Base-by-base conservation (phyloP, 2,329 filamentous ascomycete genomes). In the Epichloe brachyelytri region DNA sequence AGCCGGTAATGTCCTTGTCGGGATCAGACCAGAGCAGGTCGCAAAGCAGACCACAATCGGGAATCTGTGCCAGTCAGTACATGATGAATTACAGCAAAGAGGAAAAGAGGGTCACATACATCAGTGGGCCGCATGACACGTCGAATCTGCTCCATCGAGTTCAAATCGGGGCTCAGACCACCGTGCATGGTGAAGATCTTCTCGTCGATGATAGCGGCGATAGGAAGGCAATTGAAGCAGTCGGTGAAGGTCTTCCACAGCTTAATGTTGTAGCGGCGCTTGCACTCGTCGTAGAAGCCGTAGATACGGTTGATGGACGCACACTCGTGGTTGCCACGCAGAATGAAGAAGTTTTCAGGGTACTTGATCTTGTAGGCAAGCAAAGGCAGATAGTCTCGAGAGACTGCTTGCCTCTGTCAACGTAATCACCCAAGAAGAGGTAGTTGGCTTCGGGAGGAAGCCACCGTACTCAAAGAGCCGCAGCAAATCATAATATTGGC, bases 181-280 rank as follows among this genome's bases (percentile, higher is more conserved):
- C 93, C 93, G 73, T 98, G 93, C 91, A 98, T 96, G 66, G 90
- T 96, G 77, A 98, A 97, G 67, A 98, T 98, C 85, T 97, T 98
- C 78, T 96, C 93, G 65, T 95, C 91, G 62, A 98, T 96, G 72
- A 98, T 98, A 60, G 93, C 91, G 53, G 91, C 93, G 69, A 98
- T 97, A 46, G 91, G 91, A 65, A 97, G 74, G 73, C 89, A 96
- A 78, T 98, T 98, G 82, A 98, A 98, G 79, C 90, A 96, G 70
- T 98, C 91, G 57, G 90, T 96, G 68, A 98, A 97, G 1, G 91
- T 97, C 80, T 98, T 98, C 91, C 91, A 97, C 55, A 97, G 79
- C 80, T 97, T 97, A 77, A 97, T 95, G 73, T 97, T 98, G 76
- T 95, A 97, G 61, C 91, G 81, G 66, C 93, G 85, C 78, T 98